These are phyloP conservation scores for Colletotrichum lindemuthianum DNA, from an alignment of 2,329 filamentous ascomycete genomes.

Conservation along the genomic window DNA sequence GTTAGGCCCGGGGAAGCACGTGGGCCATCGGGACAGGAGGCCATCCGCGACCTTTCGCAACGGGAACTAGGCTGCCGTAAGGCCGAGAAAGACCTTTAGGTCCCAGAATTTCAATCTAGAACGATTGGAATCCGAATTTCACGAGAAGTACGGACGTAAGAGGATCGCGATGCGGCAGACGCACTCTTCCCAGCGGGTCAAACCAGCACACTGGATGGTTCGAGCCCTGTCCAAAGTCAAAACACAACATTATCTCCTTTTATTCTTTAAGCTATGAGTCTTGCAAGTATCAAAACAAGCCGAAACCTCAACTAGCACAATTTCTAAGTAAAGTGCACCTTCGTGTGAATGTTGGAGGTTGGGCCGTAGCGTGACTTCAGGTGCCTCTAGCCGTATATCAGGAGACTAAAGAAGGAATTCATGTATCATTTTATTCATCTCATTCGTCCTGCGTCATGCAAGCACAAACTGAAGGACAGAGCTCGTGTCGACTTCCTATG, in stretches of 20 bases:
- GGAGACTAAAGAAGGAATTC: too few relatives aligned
- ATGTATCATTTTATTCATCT: too few relatives aligned
- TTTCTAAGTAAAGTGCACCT: too few relatives aligned
- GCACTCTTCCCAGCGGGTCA: background rate
- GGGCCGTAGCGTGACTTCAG: too few relatives aligned
- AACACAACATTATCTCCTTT: too few relatives aligned
- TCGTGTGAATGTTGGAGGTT: too few relatives aligned
- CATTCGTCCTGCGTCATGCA: too few relatives aligned
- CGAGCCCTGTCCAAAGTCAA: background rate
- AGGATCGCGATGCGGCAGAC: background rate
- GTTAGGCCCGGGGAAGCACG: constrained; percentile 15
- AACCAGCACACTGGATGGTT: background rate
- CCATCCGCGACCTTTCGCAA: background rate
- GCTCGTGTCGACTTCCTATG: background rate
- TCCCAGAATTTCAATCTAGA: background rate
- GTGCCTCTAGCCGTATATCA: too few relatives aligned
- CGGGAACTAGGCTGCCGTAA: constrained; percentile 1
- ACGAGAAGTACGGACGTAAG: constrained; percentile 12
- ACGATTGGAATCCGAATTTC: background rate
- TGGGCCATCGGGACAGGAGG: constrained; percentile 2
- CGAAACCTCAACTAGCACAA: too few relatives aligned
- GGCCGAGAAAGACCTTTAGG: background rate
- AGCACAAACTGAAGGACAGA: too few relatives aligned
- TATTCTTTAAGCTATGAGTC: background rate
- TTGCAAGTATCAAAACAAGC: background rate